Base-by-base conservation (phyloP, 2,329 filamentous ascomycete species). In the Pseudocercospora fijiensis region DNA sequence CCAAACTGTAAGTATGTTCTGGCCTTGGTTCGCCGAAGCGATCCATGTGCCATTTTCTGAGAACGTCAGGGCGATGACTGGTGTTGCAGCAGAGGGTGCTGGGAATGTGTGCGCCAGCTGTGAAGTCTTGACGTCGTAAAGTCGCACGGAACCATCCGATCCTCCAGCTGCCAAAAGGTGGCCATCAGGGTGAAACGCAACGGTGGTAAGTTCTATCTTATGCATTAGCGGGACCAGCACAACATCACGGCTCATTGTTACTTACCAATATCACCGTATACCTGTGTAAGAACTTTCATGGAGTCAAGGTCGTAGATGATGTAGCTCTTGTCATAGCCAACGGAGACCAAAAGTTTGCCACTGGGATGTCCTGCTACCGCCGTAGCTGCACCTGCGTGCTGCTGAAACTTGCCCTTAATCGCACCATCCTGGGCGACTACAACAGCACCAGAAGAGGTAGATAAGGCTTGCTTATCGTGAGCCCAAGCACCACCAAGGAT, bases 11-110 rank as follows among this genome's bases (percentile, higher is more conserved):
- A 96, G 88, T 24, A 84, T 88, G 22, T 87, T 90, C 68, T 92
- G 90, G 28, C 87, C 88, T 76, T 92, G 88, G 63, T 89, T 87
- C 7, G 89, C 88, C 4, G 92, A 90, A 1, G 94, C 94, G 68
- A 99, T 88, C 91, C 93, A 98, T 72, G 91, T 96, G 24, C 95
- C 95, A 71, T 99, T 99, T 77, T 99, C 95, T 0, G 93, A 97
- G 79, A 99, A 99, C 63, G 85, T 84, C 45, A 99, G 80, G 10
- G 87, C 86, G 71, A 90, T 86, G 2, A 97, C 84, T 0, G 92
- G 87, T 22, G 57, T 69, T 18, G 0, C 87, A 86, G 24, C 78
- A 75, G 65, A 82, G 78, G 83, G 81, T 26, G 75, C 68, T 11
- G 71, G 70, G 77, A 96, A 96, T 61, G 86, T 87, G 27, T 91